Percentiles rank a stretch among this genome's conserved stretches.
Conservation (phyloP, 2,329 filamentous ascomycete genomes). For the Ophiostoma piceae region DNA sequence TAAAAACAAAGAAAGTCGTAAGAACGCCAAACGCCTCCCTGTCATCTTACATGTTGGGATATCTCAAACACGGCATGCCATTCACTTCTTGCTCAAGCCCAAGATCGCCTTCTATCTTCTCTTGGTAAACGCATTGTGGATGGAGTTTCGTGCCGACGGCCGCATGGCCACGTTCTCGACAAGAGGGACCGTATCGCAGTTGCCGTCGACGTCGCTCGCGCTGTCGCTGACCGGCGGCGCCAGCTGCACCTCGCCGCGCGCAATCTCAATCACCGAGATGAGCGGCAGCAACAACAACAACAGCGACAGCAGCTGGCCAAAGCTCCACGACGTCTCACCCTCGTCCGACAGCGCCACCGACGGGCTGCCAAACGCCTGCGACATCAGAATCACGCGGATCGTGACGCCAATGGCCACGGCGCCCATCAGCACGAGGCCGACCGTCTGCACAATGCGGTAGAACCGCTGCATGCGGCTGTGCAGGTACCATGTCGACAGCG, state of each 20-base stretch:
- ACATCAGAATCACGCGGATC: conserved; percentile 51
- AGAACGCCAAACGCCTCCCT: neutral
- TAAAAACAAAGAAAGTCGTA: neutral
- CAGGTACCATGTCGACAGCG: conserved; percentile 58
- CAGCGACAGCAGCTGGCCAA: conserved; percentile 57
- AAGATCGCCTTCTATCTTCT: neutral
- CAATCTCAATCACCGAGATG: conserved; percentile 55
- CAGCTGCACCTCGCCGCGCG: conserved; percentile 40
- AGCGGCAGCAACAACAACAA: conserved; percentile 56
- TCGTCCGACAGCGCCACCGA: conserved; percentile 46
- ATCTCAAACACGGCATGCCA: neutral
- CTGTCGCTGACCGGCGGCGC: conserved; percentile 42
- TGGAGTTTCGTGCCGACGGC: conserved; percentile 29
- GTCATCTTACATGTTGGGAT: neutral
- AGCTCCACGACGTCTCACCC: conserved; percentile 56
- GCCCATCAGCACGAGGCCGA: conserved; percentile 51
- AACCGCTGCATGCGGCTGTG: conserved; percentile 51
- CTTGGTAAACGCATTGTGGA: conserved; percentile 6
- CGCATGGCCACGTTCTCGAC: conserved; percentile 36
- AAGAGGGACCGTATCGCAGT: conserved; percentile 31
- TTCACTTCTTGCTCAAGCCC: neutral
- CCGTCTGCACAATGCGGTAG: conserved; percentile 49
- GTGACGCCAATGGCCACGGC: conserved; percentile 56
- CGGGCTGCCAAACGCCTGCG: conserved; percentile 55
- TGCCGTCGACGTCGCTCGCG: neutral